Evolutionary conservation across 768 basidiomycete species (phyloP).

Genomic region (Crepidotus variabilis): DNA sequence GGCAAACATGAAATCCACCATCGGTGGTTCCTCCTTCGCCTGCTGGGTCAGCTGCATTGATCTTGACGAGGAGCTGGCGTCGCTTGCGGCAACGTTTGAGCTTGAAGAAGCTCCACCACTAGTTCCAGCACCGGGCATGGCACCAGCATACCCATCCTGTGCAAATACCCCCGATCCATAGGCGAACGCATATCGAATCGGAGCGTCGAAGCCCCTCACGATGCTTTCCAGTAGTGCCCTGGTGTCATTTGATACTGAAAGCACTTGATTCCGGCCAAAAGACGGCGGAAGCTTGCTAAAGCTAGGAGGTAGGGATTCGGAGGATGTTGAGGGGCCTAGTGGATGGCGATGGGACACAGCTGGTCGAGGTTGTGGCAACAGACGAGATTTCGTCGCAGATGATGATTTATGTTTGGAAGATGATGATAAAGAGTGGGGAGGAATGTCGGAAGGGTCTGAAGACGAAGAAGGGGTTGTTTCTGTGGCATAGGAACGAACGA

Average conservation of each 20-base stretch:
- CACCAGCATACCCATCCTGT: constrained; percentile 69
- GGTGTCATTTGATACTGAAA: constrained; percentile 76
- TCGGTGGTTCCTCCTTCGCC: constrained; percentile 45
- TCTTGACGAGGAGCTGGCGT: not conserved
- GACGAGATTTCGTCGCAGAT: constrained; percentile 24
- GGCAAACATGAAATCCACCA: constrained; percentile 97
- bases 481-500: constrained; percentile 40
- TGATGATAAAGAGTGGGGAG: constrained; percentile 29
- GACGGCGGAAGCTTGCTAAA: constrained; percentile 60
- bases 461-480: constrained; percentile 28
- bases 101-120: constrained; percentile 1
- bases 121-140: constrained; percentile 3
- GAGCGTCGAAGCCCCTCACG: constrained; percentile 78
- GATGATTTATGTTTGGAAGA: not conserved
- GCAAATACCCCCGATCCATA: constrained; percentile 96
- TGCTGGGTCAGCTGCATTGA: not conserved
- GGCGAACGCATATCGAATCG: constrained; percentile 95
- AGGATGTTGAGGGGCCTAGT: not conserved
- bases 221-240: constrained; percentile 78
- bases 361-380: constrained; percentile 47
- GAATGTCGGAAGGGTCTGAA: constrained; percentile 21
- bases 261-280: constrained; percentile 80
- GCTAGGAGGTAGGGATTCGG: constrained; percentile 18
- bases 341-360: constrained; percentile 28
- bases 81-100: constrained; percentile 8